Percentiles rank a stretch among this genome's conserved stretches.
These are phyloP conservation scores for Albophoma yamanashiensis DNA, from an alignment of 2,329 filamentous ascomycete species.

Conservation along the genomic window DNA sequence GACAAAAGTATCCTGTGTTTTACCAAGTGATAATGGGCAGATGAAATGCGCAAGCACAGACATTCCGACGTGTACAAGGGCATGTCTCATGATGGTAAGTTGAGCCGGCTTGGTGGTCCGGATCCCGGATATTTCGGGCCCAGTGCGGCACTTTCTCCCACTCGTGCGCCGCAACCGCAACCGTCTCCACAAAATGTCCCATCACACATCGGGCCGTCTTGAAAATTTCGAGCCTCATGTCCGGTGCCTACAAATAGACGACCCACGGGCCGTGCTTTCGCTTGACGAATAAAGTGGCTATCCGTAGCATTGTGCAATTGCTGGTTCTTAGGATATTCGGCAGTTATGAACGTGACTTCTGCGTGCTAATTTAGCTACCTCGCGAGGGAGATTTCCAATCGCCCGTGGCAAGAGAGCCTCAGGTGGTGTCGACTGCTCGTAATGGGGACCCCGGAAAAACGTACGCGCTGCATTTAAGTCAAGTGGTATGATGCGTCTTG, in stretches of 20 bases:
- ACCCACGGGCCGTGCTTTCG: background rate
- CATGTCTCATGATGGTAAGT: background rate
- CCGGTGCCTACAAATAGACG: background rate
- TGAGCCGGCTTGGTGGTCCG: background rate
- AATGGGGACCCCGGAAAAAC: background rate
- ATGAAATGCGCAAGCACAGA: background rate
- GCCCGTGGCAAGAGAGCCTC: too few relatives aligned
- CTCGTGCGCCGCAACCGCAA: background rate
- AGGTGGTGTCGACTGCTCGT: background rate
- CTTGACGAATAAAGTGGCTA: background rate
- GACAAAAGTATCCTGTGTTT: background rate
- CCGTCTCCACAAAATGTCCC: background rate
- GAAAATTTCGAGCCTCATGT: background rate
- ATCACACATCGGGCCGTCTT: background rate
- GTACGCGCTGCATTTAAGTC: background rate
- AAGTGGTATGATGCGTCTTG: background rate
- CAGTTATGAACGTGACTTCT: background rate
- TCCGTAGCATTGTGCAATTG: background rate
- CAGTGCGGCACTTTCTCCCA: background rate
- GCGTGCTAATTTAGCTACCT: background rate
- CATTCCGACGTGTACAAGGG: background rate
- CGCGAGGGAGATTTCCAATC: background rate
- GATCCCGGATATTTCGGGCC: background rate
- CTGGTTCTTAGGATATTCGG: background rate
- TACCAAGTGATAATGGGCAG: background rate